Percentiles rank a stretch among this genome's conserved stretches.
Evolutionary conservation across 1,139 yeast species (phyloP).

Genomic region (Scheffersomyces illinoinensis): DNA sequence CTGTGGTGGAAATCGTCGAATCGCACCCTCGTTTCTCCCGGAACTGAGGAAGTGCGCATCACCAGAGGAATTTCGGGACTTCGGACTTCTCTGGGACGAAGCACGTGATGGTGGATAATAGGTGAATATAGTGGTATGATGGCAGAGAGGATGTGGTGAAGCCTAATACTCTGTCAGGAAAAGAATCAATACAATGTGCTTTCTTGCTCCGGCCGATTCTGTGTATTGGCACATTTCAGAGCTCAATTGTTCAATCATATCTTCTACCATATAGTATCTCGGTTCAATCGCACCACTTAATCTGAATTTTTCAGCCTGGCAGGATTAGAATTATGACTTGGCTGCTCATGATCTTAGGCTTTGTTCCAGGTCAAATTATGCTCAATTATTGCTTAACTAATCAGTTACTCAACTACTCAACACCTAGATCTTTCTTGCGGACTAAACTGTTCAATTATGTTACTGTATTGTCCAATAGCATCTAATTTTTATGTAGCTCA

Average conservation of each 20-base stretch:
- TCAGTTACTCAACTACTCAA: too few species aligned
- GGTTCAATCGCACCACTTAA: not conserved
- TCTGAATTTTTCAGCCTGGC: not conserved
- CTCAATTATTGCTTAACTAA: too few species aligned
- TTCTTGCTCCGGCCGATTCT: not conserved
- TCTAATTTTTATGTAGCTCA: too few species aligned
- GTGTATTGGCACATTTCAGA: not conserved
- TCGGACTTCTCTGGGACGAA: constrained; percentile 29
- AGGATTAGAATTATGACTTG: too few species aligned
- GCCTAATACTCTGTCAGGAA: not conserved
- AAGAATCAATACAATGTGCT: not conserved
- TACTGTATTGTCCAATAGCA: too few species aligned
- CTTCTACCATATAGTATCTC: not conserved
- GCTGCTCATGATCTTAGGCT: too few species aligned
- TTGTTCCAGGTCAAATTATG: too few species aligned
- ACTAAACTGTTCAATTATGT: too few species aligned
- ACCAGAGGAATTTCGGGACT: constrained; percentile 15
- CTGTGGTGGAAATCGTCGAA: constrained; percentile 6
- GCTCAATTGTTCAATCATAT: not conserved
- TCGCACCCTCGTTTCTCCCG: constrained; percentile 1
- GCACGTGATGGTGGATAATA: not conserved
- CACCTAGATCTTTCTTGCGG: too few species aligned
- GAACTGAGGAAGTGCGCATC: constrained; percentile 1
- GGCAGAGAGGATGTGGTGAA: not conserved
- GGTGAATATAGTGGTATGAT: not conserved